These are phyloP conservation scores for Alnus rubra DNA, from an alignment of 306 rosid species.

Conservation along the genomic window DNA sequence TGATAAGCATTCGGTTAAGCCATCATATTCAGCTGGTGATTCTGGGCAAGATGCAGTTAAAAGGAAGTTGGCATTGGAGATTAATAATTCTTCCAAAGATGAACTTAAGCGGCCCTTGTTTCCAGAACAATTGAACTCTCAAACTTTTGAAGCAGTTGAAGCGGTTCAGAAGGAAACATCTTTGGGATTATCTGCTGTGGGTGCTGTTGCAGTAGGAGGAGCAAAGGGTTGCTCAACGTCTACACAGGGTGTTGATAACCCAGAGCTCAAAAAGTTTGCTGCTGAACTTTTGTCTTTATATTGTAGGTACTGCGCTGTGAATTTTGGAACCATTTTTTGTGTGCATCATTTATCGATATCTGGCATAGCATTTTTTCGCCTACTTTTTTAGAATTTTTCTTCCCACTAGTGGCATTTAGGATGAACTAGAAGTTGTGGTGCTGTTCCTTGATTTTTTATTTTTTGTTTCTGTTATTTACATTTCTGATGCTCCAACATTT, in stretches of 20 bases:
- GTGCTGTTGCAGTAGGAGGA: slow-evolving; percentile 34
- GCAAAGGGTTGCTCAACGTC: slow-evolving; percentile 29
- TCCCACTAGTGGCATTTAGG: not conserved
- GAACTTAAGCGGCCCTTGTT: slow-evolving; percentile 34
- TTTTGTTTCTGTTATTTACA: not conserved
- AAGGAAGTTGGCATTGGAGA: slow-evolving; percentile 56
- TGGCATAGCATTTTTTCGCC: not conserved
- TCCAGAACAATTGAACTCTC: slow-evolving; percentile 26
- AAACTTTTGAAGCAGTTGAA: slow-evolving; percentile 21
- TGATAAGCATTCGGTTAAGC: slow-evolving; percentile 16
- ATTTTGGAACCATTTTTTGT: not conserved
- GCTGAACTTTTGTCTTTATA: slow-evolving; percentile 69
- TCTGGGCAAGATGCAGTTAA: slow-evolving; percentile 38
- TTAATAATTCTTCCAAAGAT: slow-evolving; percentile 38
- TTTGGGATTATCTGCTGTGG: slow-evolving; percentile 19
- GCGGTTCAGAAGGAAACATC: slow-evolving; percentile 24
- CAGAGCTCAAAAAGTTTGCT: slow-evolving; percentile 58
- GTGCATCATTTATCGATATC: not conserved
- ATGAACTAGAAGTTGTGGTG: not conserved
- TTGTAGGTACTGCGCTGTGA: slow-evolving; percentile 54
- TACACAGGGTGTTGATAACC: slow-evolving; percentile 31
- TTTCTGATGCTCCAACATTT: slow-evolving; percentile 16
- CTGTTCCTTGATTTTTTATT: not conserved
- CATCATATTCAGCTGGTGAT: slow-evolving; percentile 11
- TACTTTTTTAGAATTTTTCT: not conserved